Evolutionary conservation across 768 basidiomycete species (phyloP), one percentile per base, ranked within the genome.

Genomic region (Pleurotus platypus): DNA sequence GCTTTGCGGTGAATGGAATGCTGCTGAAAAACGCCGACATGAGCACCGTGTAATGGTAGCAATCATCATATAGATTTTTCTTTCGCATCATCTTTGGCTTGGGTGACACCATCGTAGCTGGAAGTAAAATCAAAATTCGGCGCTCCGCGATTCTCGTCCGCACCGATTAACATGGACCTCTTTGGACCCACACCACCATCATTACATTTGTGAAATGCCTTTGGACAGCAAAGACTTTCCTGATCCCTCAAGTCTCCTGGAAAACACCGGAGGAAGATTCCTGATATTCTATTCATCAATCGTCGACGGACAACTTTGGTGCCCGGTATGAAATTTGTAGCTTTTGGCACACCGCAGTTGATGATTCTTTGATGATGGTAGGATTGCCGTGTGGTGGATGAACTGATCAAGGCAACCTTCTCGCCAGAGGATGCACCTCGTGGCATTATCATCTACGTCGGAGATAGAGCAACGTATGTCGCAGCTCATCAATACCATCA

Each of bases 281-380:
- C 55, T 90, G 24, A 71, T 92, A n/a, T 89, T 91, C 67, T 90
- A 85, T 60, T 80, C 89, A 8, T 89, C 86, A 16, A 73, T 84
- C 49, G 78, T 83, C 1, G 75, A 81, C 57, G 87, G 84, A 24
- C 67, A 72, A 55, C 69, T 85, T 65, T 91, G 90, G 89, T 91
- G 89, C 65, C 80, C 86, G 22, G 89, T 90, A 62, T 47, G 78
- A 75, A 42, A n/a, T 11, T 35, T 24, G 6, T 24, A n/a, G 18
- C 18, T 39, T 22, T 8, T 20, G 20, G 20, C 2, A 16, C 5
- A 7, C 54, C 35, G 57, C 60, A 43, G n/a, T n/a, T 24, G 24
- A 48, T 27, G 49, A 49, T 40, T 49, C 43, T 49, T 49, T 50
- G 22, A 59, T 35, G 30, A 1, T 49, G 30, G 43, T 38, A 77